Base-by-base conservation (phyloP, 179 eudicot species). In the Corrigiola litoralis region DNA sequence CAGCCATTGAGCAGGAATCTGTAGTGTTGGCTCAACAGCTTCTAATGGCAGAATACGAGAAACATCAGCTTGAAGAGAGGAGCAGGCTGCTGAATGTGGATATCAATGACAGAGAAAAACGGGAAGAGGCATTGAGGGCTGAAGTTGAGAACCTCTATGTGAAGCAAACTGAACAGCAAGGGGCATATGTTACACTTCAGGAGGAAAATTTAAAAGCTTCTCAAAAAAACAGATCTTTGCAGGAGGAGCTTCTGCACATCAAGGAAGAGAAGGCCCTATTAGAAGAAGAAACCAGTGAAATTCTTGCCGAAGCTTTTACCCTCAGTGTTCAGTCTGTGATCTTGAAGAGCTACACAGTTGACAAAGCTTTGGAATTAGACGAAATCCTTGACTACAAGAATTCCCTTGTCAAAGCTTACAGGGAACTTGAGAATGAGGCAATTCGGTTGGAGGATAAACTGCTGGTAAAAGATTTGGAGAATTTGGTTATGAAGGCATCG, bases 401-500 rank as follows among this genome's bases (percentile, higher is more conserved):
- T 16, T 45, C 46, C 33, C 83, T 86, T 41, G 63, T 70, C 8
- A 75, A 72, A 32, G 77, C 81, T 40, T 85, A 77, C 63, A 65
- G 28, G 49, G 76, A 77, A 27, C 86, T 91, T 72, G 82, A 75
- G 67, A 72, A 74, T 24, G 77, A 84, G 72, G 75, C 82, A 37
- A 71, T 36, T 28, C 65, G 46, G 32, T 68, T 89, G 74, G 74
- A 68, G 59, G 79, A 57, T 32, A 71, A 74, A 69, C 55, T 89
- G 61, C 70, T 73, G 58, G 72, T 77, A 72, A 80, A 80, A 73
- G 86, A 82, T 71, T 62, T 64, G 24, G 95, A 89, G 75, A 89
- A 82, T 72, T 42, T 74, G 66, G 66, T 66, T 31, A 74, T 89
- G 68, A 78, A 75, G 55, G 79, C 80, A 55, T 77, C 80, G 6